Evolutionary conservation across 305 asterid genomes (phyloP), one percentile per base, ranked within the genome.

Genomic region (Plantago rigida): DNA sequence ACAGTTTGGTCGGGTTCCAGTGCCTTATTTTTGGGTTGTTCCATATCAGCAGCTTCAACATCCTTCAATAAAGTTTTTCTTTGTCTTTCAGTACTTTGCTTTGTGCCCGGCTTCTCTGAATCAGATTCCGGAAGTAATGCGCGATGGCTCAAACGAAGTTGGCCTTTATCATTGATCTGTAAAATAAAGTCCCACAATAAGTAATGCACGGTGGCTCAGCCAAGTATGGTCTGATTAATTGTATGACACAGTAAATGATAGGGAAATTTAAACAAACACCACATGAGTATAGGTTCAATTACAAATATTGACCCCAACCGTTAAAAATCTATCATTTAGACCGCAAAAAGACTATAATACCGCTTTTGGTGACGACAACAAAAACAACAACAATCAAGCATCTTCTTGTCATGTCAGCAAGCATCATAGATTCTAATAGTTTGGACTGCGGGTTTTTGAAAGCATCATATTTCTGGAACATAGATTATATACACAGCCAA

Each of bases 81-180:
- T 77, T 78, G 57, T 57, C 39, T 77, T 64, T 69, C 79, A 34
- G 63, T 70, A 10, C 58, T 77, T 67, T 75, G 80, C 70, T 78
- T 83, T 56, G 76, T 3, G 63, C 64, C 69, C 3, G 68, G 55
- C 31, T 77, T 84, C 70, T 80, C 95, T 48, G 86, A 69, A 67
- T 66, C 72, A 19, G 81, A 62, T 36, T 92, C 87, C 13, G 96
- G 94, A 75, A 92, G 95, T 72, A 92, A 80, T 51, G 90, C 96
- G 53, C 95, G 95, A 22, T 81, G 90, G 75, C 98, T 92, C 72
- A 92, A 69, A 31, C 98, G 88, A 68, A 92, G 90, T 69, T 92
- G 96, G 57, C 98, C 98, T 77, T 86, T 92, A 75, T 88, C 98
- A 74, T 92, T 92, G 79, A 92, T 71, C 96, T 89, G 85, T 55